Evolutionary conservation across 176 grass and related monocot genomes (phyloP), one percentile per base, ranked within the genome.

Genomic region (Otatea glauca): DNA sequence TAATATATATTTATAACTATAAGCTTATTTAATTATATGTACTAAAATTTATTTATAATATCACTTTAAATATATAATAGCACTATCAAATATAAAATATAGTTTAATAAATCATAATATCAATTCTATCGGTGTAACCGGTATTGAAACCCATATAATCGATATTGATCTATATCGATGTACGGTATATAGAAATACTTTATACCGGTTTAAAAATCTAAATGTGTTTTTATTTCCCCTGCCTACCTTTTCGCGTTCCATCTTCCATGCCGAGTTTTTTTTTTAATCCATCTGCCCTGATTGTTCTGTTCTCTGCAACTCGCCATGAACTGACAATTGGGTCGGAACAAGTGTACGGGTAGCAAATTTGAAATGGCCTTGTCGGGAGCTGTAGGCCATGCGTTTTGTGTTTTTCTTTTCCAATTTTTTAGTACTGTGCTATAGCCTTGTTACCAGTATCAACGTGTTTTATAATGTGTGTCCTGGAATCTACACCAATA

Each of bases 401-500:
- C 29, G 45, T 51, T 70, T 11, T 24, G 13, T 78, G 53, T 1
- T 24, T 13, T 37, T 51, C 14, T 51, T 50, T 3, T 20, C 70
- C 14, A 55, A 7, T 16, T 38, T 29, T 54, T 11, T 1, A 70
- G 54, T 48, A 65, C 14, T 23, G 54, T 48, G 34, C 14, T n/a
- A 15, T 27, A 72, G 4, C 39, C 5, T 8, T 24, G 12, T 29
- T 61, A 5, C 39, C 29, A 42, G 49, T 62, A 71, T 78, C 75
- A 64, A 51, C 44, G 55, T 79, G 67, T 79, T 79, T 79, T 86
- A 20, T 63, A 64, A 53, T 53, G 55, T 6, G 27, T 48, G 75
- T 42, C 75, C 5, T 63, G 84, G 23, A 58, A 69, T 85, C 72
- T 72, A n/a, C 54, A 39, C 23, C 42, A 49, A 54, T 23, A 34